Base-by-base conservation (phyloP, 2,329 filamentous ascomycete genomes). In the Monilinia laxa region DNA sequence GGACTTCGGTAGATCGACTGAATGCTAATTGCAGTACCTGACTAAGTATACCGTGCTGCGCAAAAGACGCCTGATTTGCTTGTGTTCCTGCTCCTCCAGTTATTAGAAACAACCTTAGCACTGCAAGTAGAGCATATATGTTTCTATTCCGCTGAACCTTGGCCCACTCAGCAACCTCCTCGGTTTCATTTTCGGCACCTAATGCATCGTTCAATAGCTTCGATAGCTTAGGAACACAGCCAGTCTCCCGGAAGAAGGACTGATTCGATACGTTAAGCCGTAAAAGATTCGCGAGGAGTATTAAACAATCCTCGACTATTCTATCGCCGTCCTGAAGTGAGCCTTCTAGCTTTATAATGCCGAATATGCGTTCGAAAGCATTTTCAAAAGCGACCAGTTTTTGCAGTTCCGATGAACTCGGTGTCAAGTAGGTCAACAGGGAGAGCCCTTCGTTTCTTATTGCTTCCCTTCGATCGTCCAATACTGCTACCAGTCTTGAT, bases 351-450 rank as follows among this genome's bases (percentile, higher is more conserved):
- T 89, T 85, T 64, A 99, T 91, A 64, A 98, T 88, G 55, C 83
- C 83, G 76, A 98, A 97, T 35, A 96, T 81, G 54, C 90, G 88
- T 69, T 95, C 92, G 73, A 97, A 98, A 0, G 93, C 92, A 81
- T 92, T 94, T 74, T 97, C 93, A 72, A 97, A 98, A 0, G 93
- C 95, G 31, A 98, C 93, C 2, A 98, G 84, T 77, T 98, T 98
- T 76, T 98, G 93, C 63, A 99, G 85, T 73, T 98, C 93, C 53
- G 89, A 81, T 11, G 94, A 97, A 0, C 88, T 89, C 40, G 92
- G 91, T 0, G 95, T 97, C 40, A 99, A 83, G 67, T 93, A 91
- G 42, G 91, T 96, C 59, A 99, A 85, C 18, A 99, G 84, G n/a
- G 90, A 84, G 38, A 99, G 84, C 5, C 88, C 92, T 79, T 96